Evolutionary conservation across 768 basidiomycete species (phyloP).

Genomic region (Hygrocybe punicea): DNA sequence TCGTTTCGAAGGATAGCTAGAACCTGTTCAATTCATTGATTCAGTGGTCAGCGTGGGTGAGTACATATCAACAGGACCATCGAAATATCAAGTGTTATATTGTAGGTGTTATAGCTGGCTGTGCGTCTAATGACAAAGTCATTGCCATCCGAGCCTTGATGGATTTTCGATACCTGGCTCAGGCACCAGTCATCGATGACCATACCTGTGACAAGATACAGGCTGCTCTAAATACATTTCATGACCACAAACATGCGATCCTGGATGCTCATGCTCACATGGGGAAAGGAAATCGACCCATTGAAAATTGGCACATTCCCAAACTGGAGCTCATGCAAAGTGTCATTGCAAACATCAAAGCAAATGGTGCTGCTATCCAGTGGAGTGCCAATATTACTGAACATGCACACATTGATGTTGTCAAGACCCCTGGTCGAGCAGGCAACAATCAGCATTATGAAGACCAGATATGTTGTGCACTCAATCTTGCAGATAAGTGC

Average conservation of each 20-base stretch:
- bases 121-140: constrained; percentile 28
- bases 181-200: constrained; percentile 28
- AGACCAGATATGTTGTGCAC: constrained; percentile 31
- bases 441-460: constrained; percentile 35
- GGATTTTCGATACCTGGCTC: constrained; percentile 38
- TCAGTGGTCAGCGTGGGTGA: no score
- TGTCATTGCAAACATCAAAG: constrained; percentile 24
- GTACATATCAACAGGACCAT: no score
- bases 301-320: constrained; percentile 40
- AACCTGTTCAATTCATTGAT: no score
- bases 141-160: constrained; percentile 32
- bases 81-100: constrained; percentile 36
- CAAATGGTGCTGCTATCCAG: constrained; percentile 32
- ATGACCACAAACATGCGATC: constrained; percentile 35
- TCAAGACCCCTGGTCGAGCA: constrained; percentile 30
- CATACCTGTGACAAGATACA: constrained; percentile 14
- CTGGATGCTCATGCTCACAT: constrained; percentile 25
- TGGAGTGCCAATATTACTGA: constrained; percentile 38
- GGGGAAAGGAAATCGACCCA: constrained; percentile 21
- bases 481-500: constrained; percentile 33
- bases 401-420: constrained; percentile 28
- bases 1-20: no score
- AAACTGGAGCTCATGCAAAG: constrained; percentile 42
- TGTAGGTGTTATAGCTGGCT: constrained; percentile 35
- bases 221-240: constrained; percentile 28